Conservation (phyloP, 257 asterid genomes). For the Solanum stenotomum region DNA sequence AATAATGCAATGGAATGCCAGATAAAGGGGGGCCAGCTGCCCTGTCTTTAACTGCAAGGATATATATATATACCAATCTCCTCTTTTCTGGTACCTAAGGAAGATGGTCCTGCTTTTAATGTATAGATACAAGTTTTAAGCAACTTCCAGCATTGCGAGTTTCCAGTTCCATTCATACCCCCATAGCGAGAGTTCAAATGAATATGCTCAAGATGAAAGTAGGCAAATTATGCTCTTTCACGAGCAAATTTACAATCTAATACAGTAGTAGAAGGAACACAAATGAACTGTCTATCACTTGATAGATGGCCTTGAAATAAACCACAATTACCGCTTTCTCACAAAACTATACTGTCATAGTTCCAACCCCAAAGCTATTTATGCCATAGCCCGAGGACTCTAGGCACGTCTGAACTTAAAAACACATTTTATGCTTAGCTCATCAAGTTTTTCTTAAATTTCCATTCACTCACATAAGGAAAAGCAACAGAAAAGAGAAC, state of each 20-base stretch:
- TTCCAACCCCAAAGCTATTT: not conserved
- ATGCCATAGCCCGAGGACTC: not conserved
- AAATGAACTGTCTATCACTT: not conserved
- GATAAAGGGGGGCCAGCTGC: not conserved
- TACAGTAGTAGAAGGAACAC: not conserved
- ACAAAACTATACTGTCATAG: not conserved
- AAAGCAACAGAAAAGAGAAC: not conserved
- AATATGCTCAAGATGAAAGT: not conserved
- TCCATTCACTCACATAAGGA: not conserved
- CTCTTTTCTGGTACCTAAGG: not conserved
- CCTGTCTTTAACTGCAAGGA: not conserved
- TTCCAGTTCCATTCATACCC: not conserved
- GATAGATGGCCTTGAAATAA: not conserved
- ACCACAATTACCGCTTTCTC: not conserved
- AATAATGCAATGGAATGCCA: not conserved
- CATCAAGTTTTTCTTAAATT: not conserved
- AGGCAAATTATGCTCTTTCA: not conserved
- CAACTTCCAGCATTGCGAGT: not conserved
- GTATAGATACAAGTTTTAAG: not conserved
- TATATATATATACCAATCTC: not conserved
- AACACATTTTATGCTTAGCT: not conserved
- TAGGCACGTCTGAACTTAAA: not conserved
- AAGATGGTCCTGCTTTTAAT: not conserved
- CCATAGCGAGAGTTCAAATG: not conserved
- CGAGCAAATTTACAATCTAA: not conserved